Evolutionary conservation across 768 basidiomycete genomes (phyloP), one percentile per base, ranked within the genome.

Genomic region (Xerocomus potaroensis): DNA sequence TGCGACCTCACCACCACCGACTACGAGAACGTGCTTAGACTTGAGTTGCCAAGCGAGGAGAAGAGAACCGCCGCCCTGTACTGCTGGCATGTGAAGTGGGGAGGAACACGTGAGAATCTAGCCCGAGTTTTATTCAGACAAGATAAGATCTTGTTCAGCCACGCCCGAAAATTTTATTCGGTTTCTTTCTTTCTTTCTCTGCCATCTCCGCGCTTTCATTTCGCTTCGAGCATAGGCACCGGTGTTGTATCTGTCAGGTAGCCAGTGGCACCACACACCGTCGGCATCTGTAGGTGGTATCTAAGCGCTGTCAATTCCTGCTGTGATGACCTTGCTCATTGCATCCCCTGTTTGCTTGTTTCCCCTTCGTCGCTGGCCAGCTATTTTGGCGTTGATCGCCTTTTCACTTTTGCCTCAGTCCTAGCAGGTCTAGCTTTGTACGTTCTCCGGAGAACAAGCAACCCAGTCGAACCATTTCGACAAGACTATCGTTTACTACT

Each of bases 1-100:
- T 3, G 93, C 95, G 42, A 99, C 87, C 48, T 86, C 82, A 39
- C 96, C 96, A 8, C 95, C 96, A 34, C 96, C 96, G 55, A 98
- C 80, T 57, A 98, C 79, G 60, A 98, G 84, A 37, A 96, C 91
- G 16, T 72, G 76, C 56, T 88, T 91, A 56, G 76, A 70, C 48
- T 79, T 82, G 64, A 98, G 85, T 66, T 95, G 93, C 87, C 91
- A 96, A 29, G 96, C 95, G 53, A 97, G 72, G 32, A 97, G 78
- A 36, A 97, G 78, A 1, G 93, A 94, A 7, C 81, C 83, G 11
- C 86, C 83, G 34, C 76, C 72, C 0, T 24, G 37, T 12, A 16
- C 23, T 50, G 33, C 1, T 23, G 55, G 18, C 55, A 62, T 61
- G 11, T n/a, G 6, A 9, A 9, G 24, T 33, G 19, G 12, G 9